These are phyloP conservation scores for Blastomyces parvus DNA, from an alignment of 2,329 filamentous ascomycete genomes.

Conservation along the genomic window DNA sequence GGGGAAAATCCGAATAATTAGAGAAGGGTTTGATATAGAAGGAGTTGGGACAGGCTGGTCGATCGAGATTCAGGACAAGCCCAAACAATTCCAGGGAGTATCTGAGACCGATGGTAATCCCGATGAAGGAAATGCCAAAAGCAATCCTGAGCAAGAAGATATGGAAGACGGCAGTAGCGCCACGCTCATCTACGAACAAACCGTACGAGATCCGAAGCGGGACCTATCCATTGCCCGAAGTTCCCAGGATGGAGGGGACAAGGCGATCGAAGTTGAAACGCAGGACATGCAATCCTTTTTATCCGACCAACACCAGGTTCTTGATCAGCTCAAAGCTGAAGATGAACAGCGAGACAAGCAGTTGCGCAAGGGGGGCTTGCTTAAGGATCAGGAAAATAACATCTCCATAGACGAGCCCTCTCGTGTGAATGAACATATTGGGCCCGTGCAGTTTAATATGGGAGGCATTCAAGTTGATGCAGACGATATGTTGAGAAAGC, in stretches of 20 bases:
- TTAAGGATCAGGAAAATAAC: conserved; percentile 18
- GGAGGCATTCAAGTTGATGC: conserved; percentile 94
- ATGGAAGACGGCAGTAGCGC: conserved; percentile 45
- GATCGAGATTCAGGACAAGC: conserved; percentile 60
- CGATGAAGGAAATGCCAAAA: background rate
- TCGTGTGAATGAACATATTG: conserved; percentile 67
- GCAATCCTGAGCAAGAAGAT: conserved; percentile 15
- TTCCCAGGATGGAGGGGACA: conserved; percentile 29
- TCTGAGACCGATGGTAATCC: conserved; percentile 3
- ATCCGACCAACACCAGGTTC: conserved; percentile 59
- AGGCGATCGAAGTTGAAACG: conserved; percentile 51
- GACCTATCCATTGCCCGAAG: conserved; percentile 51
- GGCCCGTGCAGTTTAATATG: conserved; percentile 95
- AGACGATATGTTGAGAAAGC: conserved; percentile 78
- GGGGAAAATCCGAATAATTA: conserved; percentile 88
- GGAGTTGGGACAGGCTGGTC: conserved; percentile 76
- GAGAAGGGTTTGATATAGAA: conserved; percentile 89
- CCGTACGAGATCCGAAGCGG: conserved; percentile 64
- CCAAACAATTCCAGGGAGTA: conserved; percentile 23
- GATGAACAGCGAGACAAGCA: conserved; percentile 39
- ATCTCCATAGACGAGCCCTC: conserved; percentile 27
- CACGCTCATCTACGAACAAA: conserved; percentile 66
- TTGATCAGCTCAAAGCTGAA: conserved; percentile 56
- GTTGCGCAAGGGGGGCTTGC: conserved; percentile 22
- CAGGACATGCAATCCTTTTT: conserved; percentile 71